These are phyloP conservation scores for Fusarium concolor DNA, from an alignment of 2,329 filamentous ascomycete species.

Conservation along the genomic window DNA sequence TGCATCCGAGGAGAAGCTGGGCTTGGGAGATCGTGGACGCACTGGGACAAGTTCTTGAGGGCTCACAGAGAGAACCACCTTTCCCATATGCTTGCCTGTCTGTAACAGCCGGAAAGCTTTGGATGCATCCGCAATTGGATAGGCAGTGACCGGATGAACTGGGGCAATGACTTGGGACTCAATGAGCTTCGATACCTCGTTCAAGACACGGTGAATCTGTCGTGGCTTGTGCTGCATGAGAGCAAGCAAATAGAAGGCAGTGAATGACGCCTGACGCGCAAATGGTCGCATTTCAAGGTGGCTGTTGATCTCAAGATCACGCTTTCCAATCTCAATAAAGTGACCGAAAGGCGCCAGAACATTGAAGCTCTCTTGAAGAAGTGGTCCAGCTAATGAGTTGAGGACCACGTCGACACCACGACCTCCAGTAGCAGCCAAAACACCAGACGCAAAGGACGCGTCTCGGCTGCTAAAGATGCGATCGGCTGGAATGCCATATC, in stretches of 20 bases:
- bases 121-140: background rate
- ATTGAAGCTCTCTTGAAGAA: background rate
- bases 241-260: too few relatives aligned
- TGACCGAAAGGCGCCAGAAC: background rate
- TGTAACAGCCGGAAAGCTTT: background rate
- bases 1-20: background rate
- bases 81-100: background rate
- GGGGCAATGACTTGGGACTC: background rate
- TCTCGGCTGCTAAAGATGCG: slow-evolving; percentile 3
- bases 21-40: too few relatives aligned
- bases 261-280: too few relatives aligned
- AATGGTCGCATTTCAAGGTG: background rate
- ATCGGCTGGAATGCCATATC: background rate
- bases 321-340: background rate
- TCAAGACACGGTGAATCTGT: background rate
- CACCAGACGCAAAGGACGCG: background rate
- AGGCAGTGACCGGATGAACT: background rate
- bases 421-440: background rate
- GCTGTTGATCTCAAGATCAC: background rate
- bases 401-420: slow-evolving; percentile 1
- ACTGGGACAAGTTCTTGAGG: background rate
- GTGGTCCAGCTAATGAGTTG: background rate
- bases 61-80: background rate
- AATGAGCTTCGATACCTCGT: background rate
- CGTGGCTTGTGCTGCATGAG: too few relatives aligned